These are phyloP conservation scores for Penicillium sp. DNA, from an alignment of 2,329 filamentous ascomycete species.

Conservation along the genomic window DNA sequence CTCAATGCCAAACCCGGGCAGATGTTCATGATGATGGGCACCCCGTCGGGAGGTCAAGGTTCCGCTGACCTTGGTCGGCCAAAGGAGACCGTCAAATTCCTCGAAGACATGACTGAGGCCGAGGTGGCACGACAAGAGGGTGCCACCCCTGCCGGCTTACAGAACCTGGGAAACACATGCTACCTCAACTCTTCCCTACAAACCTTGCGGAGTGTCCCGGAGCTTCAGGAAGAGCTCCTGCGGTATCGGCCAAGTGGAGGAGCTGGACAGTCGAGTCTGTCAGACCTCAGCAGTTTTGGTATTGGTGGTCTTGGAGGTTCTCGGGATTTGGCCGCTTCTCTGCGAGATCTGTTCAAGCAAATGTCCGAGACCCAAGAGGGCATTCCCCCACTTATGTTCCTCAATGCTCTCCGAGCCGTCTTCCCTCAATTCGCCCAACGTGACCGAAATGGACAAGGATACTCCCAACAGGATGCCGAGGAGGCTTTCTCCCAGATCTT, in stretches of 20 bases:
- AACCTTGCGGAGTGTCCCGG: conserved; percentile 80
- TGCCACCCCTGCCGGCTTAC: conserved; percentile 81
- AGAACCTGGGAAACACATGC: conserved; percentile 96
- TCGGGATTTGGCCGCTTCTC: conserved; percentile 70
- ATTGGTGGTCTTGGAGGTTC: conserved; percentile 60
- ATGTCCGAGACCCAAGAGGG: conserved; percentile 88
- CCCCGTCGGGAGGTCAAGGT: conserved; percentile 66
- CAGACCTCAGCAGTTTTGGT: conserved; percentile 54
- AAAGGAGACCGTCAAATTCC: conserved; percentile 78
- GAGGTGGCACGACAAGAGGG: conserved; percentile 80
- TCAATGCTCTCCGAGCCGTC: conserved; percentile 72
- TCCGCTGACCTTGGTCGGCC: conserved; percentile 65
- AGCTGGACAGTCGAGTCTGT: conserved; percentile 37
- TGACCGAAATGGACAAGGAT: conserved; percentile 76
- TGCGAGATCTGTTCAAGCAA: conserved; percentile 80
- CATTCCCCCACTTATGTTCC: conserved; percentile 79
- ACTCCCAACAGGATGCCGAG: conserved; percentile 97
- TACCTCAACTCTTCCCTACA: conserved; percentile 99
- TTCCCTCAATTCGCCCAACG: conserved; percentile 94
- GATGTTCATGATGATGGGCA: conserved; percentile 95
- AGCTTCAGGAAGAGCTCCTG: conserved; percentile 76
- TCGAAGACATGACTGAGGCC: conserved; percentile 97
- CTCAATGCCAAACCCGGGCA: conserved; percentile 84
- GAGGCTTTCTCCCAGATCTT: conserved; percentile 98
- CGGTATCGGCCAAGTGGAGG: conserved; percentile 55